These are phyloP conservation scores for Pseudocercospora vitis DNA, from an alignment of 2,329 filamentous ascomycete genomes.

Conservation along the genomic window DNA sequence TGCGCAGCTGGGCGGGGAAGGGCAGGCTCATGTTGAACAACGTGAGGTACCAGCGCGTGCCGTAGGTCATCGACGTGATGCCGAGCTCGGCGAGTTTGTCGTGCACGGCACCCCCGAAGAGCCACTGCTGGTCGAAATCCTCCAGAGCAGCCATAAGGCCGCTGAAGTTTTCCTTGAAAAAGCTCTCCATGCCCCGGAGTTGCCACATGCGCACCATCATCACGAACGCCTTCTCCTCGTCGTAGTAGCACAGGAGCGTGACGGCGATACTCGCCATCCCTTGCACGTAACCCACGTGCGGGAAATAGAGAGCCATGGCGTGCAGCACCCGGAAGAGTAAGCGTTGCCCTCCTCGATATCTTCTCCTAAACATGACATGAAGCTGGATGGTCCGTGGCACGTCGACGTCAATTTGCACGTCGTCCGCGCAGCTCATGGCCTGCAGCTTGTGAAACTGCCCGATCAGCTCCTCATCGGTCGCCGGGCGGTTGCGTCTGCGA, in stretches of 20 bases:
- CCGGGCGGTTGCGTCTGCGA: slow-evolving; percentile 58
- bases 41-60: slow-evolving; percentile 94
- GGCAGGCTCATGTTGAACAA: slow-evolving; percentile 97
- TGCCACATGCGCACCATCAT: slow-evolving; percentile 97
- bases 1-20: slow-evolving; percentile 86
- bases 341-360: slow-evolving; percentile 89
- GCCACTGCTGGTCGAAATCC: slow-evolving; percentile 84
- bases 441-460: slow-evolving; percentile 71
- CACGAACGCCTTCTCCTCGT: slow-evolving; percentile 89
- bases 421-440: slow-evolving; percentile 74
- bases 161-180: slow-evolving; percentile 81
- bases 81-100: slow-evolving; percentile 73
- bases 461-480: slow-evolving; percentile 70
- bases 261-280: slow-evolving; percentile 94
- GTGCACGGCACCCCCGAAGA: slow-evolving; percentile 74
- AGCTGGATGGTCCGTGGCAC: slow-evolving; percentile 91
- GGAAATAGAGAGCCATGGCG: slow-evolving; percentile 85
- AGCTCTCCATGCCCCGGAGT: slow-evolving; percentile 76
- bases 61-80: slow-evolving; percentile 89
- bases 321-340: slow-evolving; percentile 91
- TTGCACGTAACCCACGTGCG: slow-evolving; percentile 91
- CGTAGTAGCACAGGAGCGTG: slow-evolving; percentile 92
- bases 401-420: slow-evolving; percentile 95
- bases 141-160: slow-evolving; percentile 82
- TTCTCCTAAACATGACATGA: slow-evolving; percentile 93